These are phyloP conservation scores for Olyra latifolia DNA, from an alignment of 176 grass and related monocot species.

Conservation along the genomic window DNA sequence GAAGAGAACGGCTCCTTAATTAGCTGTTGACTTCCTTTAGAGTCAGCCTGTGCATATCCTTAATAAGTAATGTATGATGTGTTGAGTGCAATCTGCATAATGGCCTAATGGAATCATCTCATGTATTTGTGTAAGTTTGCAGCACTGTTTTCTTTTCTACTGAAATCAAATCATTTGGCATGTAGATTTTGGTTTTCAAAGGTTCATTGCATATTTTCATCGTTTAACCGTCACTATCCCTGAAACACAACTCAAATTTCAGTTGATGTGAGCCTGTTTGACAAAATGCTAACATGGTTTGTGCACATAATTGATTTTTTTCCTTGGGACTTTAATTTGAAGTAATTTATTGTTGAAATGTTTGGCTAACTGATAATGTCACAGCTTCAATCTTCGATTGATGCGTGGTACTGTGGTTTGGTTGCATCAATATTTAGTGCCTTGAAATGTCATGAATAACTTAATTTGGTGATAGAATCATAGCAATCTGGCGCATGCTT, in stretches of 20 bases:
- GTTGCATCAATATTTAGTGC: background rate
- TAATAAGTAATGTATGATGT: background rate
- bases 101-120: background rate
- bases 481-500: background rate
- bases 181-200: background rate
- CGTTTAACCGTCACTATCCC: background rate
- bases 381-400: background rate
- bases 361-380: background rate
- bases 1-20: no score
- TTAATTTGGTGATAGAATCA: background rate
- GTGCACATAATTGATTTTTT: background rate
- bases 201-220: constrained; percentile 8
- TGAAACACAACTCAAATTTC: background rate
- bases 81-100: background rate
- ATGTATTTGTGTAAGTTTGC: background rate
- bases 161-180: background rate
- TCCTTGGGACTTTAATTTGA: background rate
- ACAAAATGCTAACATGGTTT: background rate
- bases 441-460: background rate
- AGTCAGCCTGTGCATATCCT: background rate
- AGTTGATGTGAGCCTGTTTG: background rate
- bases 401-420: background rate
- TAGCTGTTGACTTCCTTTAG: background rate
- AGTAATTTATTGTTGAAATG: background rate
- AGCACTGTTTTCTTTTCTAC: background rate